Evolutionary conservation across 1,139 yeast species (phyloP).

Genomic region (Suhomyces maxii): DNA sequence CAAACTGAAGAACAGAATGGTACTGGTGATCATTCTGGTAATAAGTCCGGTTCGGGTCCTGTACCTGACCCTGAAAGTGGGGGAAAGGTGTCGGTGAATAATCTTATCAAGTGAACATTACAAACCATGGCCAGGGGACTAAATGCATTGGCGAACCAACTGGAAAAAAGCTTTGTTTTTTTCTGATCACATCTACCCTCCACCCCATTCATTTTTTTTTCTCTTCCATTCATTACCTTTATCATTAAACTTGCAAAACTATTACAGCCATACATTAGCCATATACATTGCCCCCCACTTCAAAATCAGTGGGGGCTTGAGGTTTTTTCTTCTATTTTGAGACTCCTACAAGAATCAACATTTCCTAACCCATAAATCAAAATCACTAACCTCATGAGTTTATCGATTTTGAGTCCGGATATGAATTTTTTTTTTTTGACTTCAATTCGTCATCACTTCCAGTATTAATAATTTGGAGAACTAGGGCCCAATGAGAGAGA

Average conservation of each 20-base stretch:
- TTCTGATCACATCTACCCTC: background rate
- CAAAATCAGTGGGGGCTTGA: no score
- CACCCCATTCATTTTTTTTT: no score
- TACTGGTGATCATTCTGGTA: slow-evolving; percentile 8
- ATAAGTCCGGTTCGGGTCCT: background rate
- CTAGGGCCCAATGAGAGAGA: background rate
- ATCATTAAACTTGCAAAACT: no score
- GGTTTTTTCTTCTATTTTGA: no score
- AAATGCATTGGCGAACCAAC: no score
- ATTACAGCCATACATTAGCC: no score
- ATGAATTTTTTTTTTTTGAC: background rate
- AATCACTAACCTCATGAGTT: no score
- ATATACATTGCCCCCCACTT: no score
- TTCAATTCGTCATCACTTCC: slow-evolving; percentile 3
- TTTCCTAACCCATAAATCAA: no score
- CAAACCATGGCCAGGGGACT: background rate
- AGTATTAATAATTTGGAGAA: slow-evolving; percentile 4
- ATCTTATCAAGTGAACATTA: slow-evolving; percentile 10
- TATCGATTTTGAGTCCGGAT: no score
- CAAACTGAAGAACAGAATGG: slow-evolving; percentile 4
- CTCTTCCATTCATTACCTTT: no score
- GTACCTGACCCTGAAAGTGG: slow-evolving; percentile 1
- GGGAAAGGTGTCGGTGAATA: slow-evolving; percentile 11
- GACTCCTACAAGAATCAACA: no score
- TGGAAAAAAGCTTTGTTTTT: background rate